Percentiles rank a stretch among this genome's conserved stretches.
Conservation (phyloP, 208 protist genomes). For the Acanthamoeba castellanii region DNA sequence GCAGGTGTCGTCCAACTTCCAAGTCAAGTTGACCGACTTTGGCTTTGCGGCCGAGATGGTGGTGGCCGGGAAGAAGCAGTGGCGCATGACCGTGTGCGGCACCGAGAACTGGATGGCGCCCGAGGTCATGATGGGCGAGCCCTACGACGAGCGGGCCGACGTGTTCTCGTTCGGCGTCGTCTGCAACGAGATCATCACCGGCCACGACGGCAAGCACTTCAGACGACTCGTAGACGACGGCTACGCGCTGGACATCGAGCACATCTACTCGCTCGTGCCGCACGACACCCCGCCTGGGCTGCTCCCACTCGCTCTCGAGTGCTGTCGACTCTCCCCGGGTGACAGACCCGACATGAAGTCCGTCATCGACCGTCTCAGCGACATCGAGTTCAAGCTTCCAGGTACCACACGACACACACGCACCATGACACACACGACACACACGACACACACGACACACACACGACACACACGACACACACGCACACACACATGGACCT, state of each 20-base stretch:
- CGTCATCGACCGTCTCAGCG: slow-evolving; percentile 6
- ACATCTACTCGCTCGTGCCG: slow-evolving; percentile 56
- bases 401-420: background rate
- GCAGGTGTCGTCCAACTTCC: slow-evolving; percentile 10
- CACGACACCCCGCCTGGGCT: slow-evolving; percentile 25
- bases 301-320: slow-evolving; percentile 15
- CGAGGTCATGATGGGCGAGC: slow-evolving; percentile 46
- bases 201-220: slow-evolving; percentile 35
- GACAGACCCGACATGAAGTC: slow-evolving; percentile 21
- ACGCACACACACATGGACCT: too few relatives aligned
- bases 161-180: slow-evolving; percentile 69
- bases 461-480: too few relatives aligned
- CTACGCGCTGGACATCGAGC: slow-evolving; percentile 53
- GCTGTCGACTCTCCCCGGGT: background rate
- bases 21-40: slow-evolving; percentile 49
- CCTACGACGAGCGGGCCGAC: slow-evolving; percentile 42
- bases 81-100: slow-evolving; percentile 60
- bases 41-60: slow-evolving; percentile 35
- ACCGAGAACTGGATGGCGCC: slow-evolving; percentile 65
- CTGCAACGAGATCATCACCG: slow-evolving; percentile 51
- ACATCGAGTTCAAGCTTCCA: background rate
- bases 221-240: slow-evolving; percentile 9
- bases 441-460: too few relatives aligned
- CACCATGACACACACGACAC: too few relatives aligned
- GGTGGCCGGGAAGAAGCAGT: slow-evolving; percentile 33